Percentiles rank a stretch among this genome's conserved stretches.
These are phyloP conservation scores for Rhodamnia rubescens DNA, from an alignment of 345 rosid genomes.

Conservation along the genomic window DNA sequence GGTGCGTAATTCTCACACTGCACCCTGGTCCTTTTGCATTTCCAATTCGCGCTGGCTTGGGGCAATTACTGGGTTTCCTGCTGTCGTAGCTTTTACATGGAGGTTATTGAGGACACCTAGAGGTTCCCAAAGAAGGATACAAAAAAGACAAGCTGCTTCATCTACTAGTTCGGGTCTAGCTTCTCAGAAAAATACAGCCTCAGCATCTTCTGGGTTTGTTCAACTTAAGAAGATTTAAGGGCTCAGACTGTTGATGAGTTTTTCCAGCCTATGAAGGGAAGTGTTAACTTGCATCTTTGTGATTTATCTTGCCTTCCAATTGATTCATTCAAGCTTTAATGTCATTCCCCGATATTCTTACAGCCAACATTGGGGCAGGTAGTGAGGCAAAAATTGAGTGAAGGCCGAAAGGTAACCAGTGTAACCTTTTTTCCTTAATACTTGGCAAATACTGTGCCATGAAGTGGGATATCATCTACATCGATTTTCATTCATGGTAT, in stretches of 20 bases:
- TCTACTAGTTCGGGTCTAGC: constrained; percentile 30
- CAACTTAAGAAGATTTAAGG: constrained; percentile 44
- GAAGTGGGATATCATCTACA: not conserved
- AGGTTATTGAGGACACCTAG: constrained; percentile 59
- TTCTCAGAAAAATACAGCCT: constrained; percentile 32
- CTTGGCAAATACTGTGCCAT: not conserved
- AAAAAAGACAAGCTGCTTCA: constrained; percentile 49
- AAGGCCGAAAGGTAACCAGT: constrained; percentile 68
- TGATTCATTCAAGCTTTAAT: not conserved
- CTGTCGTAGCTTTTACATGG: constrained; percentile 80
- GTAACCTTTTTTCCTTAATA: not conserved
- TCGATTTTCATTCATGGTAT: not conserved
- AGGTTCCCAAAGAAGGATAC: constrained; percentile 58
- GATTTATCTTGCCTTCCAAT: not conserved
- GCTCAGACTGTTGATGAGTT: constrained; percentile 67
- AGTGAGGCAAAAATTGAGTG: constrained; percentile 79
- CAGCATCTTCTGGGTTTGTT: constrained; percentile 27
- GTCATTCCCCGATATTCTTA: not conserved
- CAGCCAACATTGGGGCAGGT: constrained; percentile 81
- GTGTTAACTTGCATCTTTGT: not conserved
- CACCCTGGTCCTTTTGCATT: not conserved
- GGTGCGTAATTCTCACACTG: not conserved
- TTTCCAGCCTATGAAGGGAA: constrained; percentile 69
- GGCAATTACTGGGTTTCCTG: constrained; percentile 90
- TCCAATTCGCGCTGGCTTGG: constrained; percentile 87